Percentiles rank a stretch among this genome's conserved stretches.
These are phyloP conservation scores for Talaromyces piceae DNA, from an alignment of 2,329 filamentous ascomycete species.

Conservation along the genomic window DNA sequence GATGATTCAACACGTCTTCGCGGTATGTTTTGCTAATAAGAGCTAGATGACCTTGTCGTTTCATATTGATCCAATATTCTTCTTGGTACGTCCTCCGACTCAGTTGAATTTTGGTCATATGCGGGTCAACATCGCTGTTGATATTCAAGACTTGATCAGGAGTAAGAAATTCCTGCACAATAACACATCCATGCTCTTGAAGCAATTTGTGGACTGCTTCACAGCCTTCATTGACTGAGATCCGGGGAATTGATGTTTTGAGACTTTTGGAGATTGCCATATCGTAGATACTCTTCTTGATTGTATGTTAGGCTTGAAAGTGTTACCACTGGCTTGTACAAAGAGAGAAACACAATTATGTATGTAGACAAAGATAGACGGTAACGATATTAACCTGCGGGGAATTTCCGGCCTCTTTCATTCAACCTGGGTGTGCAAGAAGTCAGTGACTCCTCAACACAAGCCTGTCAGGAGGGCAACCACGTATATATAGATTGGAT, in stretches of 20 bases:
- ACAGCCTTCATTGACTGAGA: neutral
- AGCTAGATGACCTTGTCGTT: neutral
- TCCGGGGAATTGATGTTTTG: neutral
- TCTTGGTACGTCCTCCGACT: neutral
- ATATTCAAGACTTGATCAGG: neutral
- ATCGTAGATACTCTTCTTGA: neutral
- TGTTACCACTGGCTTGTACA: no score
- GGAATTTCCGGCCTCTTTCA: neutral
- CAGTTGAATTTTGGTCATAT: neutral
- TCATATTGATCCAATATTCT: neutral
- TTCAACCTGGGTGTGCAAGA: neutral
- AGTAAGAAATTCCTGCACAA: neutral
- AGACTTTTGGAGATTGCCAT: neutral
- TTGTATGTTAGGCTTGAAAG: no score
- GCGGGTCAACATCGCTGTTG: neutral
- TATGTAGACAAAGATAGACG: neutral
- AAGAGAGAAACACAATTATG: no score
- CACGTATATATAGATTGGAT: neutral
- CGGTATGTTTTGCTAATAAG: slow-evolving; percentile 19
- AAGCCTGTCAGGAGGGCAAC: neutral
- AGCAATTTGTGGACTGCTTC: neutral
- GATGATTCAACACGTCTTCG: slow-evolving; percentile 19
- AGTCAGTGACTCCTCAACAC: neutral
- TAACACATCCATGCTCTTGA: neutral
- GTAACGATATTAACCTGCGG: neutral